A percentile compares a stretch with the other conserved stretches of the same genome.
phyloP scores from a whole-genome alignment of 176 grass and related monocot species.

The Ampelocalamus luodianensis region DNA sequence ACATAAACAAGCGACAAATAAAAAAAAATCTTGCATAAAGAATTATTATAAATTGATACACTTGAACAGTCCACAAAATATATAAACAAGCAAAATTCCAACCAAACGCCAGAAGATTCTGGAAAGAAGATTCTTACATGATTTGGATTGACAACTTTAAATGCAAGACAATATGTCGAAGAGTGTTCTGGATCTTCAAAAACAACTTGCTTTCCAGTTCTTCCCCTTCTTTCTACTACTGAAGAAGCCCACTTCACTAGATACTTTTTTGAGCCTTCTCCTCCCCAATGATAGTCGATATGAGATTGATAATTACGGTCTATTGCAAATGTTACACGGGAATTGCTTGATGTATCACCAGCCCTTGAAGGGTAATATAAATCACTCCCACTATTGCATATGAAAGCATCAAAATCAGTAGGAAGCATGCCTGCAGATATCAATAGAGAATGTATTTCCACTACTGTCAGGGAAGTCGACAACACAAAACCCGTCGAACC shows the following conservation, averaged over 20 bases:
- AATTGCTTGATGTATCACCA: conserved; percentile 67
- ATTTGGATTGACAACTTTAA: conserved; percentile 77
- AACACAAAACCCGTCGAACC: conserved; percentile 57
- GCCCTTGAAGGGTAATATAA: conserved; percentile 72
- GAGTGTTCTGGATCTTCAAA: conserved; percentile 72
- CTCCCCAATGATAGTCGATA: conserved; percentile 91
- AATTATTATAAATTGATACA: background rate
- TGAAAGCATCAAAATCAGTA: conserved; percentile 94
- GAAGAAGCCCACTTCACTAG: conserved; percentile 74
- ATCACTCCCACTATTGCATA: conserved; percentile 97
- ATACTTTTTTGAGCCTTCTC: conserved; percentile 90
- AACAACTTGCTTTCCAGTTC: conserved; percentile 70
- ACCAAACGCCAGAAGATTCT: background rate
- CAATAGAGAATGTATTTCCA: conserved; percentile 71
- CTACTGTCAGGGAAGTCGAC: conserved; percentile 58
- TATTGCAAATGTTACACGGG: conserved; percentile 65
- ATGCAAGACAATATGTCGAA: conserved; percentile 74
- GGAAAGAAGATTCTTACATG: conserved; percentile 63
- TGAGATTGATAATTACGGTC: conserved; percentile 79
- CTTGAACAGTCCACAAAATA: conserved; percentile 1
- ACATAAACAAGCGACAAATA: conserved; percentile 33
- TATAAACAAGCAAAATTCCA: background rate
- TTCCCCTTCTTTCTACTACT: conserved; percentile 65
- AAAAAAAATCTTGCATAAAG: background rate
- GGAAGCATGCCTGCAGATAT: conserved; percentile 58